Conservation (phyloP, 495 filamentous ascomycete genomes). For the Aspergillus bridgeri region DNA sequence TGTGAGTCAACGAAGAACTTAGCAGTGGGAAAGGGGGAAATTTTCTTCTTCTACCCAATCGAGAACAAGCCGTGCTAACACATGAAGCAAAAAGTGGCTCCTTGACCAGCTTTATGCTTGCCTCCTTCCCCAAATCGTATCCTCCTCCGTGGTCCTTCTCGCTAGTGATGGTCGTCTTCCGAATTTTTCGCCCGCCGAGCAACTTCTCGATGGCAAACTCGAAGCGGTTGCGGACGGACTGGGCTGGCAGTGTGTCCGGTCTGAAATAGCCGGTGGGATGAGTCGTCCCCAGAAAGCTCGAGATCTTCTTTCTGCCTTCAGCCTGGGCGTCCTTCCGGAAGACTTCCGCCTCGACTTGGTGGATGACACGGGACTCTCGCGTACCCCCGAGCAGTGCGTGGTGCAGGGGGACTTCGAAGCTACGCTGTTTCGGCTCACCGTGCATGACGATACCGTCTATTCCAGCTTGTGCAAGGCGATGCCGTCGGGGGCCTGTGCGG, state of each 20-base stretch:
- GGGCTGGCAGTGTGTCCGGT: conserved; percentile 35
- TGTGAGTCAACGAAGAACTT: conserved; percentile 24
- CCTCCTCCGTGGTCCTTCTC: conserved; percentile 27
- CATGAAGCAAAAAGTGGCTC: conserved; percentile 33
- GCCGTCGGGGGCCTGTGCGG: conserved; percentile 44
- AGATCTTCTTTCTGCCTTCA: conserved; percentile 52
- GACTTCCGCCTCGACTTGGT: conserved; percentile 43
- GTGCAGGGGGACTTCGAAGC: conserved; percentile 49
- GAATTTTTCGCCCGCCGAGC: conserved; percentile 32
- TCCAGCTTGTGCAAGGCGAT: conserved; percentile 45
- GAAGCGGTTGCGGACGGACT: conserved; percentile 36
- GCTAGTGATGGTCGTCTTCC: conserved; percentile 34
- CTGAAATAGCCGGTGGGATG: conserved; percentile 30
- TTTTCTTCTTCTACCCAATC: neutral
- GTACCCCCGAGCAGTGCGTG: conserved; percentile 42
- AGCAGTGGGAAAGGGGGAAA: neutral
- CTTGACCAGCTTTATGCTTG: conserved; percentile 42
- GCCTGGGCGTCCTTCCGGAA: conserved; percentile 37
- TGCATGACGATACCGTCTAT: conserved; percentile 46
- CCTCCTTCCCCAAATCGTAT: conserved; percentile 25
- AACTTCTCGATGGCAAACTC: conserved; percentile 37
- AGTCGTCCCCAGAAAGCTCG: conserved; percentile 39
- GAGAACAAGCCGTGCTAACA: conserved; percentile 1
- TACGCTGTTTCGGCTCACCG: conserved; percentile 49
- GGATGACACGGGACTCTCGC: conserved; percentile 22